Conservation (phyloP, 139 green algal genomes). For the Chlorella sp. region DNA sequence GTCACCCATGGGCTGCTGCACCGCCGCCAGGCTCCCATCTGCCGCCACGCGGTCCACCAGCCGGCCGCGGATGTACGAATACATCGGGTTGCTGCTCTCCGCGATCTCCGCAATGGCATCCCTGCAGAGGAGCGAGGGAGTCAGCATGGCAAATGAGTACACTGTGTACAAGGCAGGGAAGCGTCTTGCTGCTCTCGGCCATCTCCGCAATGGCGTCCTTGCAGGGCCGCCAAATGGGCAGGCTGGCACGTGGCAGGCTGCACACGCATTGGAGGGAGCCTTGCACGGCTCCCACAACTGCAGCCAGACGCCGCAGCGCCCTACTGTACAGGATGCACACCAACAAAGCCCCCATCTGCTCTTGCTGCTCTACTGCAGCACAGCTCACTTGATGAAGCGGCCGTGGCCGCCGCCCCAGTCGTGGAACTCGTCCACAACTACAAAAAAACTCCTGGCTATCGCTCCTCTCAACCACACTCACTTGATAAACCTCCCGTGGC, state of each 20-base stretch:
- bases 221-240: neutral
- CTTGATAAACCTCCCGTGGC: slow-evolving; percentile 24
- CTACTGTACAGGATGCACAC: too few species aligned
- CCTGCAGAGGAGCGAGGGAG: neutral
- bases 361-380: too few species aligned
- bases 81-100: neutral
- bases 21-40: slow-evolving; percentile 23
- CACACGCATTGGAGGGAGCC: too few species aligned
- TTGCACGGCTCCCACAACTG: too few species aligned
- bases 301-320: too few species aligned
- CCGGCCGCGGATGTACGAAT: slow-evolving; percentile 36
- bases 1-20: slow-evolving; percentile 35
- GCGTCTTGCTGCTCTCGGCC: neutral
- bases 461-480: slow-evolving; percentile 2
- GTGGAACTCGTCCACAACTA: slow-evolving; percentile 60
- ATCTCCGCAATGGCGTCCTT: slow-evolving; percentile 10
- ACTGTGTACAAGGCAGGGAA: too few species aligned
- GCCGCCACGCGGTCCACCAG: slow-evolving; percentile 48
- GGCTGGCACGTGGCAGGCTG: too few species aligned
- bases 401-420: slow-evolving; percentile 32
- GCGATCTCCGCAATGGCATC: neutral
- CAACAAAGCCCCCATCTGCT: too few species aligned
- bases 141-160: too few species aligned
- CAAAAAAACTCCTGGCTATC: too few species aligned
- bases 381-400: slow-evolving; percentile 42